phyloP scores from a whole-genome alignment of 352 stramenopile species.

The Plasmopara muralis region DNA sequence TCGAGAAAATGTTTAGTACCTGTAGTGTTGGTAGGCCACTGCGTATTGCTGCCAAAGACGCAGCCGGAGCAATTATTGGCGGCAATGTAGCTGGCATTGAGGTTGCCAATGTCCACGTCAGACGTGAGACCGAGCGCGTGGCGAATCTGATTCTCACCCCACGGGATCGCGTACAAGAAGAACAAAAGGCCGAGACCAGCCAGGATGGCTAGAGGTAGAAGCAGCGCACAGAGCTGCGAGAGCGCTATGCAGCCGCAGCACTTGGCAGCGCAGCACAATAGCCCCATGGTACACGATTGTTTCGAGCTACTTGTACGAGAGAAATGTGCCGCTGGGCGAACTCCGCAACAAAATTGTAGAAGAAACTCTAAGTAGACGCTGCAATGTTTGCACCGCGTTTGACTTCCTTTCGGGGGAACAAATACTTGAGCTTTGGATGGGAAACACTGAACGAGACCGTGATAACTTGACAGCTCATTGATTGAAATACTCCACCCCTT shows the following conservation, averaged over 20 bases:
- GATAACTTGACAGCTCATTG: no score
- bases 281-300: conserved; percentile 27
- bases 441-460: no score
- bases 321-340: no score
- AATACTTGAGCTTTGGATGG: no score
- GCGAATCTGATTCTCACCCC: conserved; percentile 70
- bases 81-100: conserved; percentile 41
- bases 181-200: conserved; percentile 50
- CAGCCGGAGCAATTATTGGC: conserved; percentile 80
- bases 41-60: conserved; percentile 73
- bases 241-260: conserved; percentile 74
- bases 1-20: conserved; percentile 68
- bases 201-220: conserved; percentile 49
- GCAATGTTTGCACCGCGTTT: no score
- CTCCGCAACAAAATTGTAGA: no score
- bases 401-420: no score
- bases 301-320: no score
- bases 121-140: conserved; percentile 36
- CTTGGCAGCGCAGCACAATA: conserved; percentile 50
- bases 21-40: conserved; percentile 74
- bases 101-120: conserved; percentile 42
- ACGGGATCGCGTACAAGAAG: conserved; percentile 65
- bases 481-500: no score
- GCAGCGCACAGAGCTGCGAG: conserved; percentile 57
- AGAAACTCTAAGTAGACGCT: no score